These are phyloP conservation scores for Lentinula aciculospora DNA, from an alignment of 768 basidiomycete genomes.

Conservation along the genomic window DNA sequence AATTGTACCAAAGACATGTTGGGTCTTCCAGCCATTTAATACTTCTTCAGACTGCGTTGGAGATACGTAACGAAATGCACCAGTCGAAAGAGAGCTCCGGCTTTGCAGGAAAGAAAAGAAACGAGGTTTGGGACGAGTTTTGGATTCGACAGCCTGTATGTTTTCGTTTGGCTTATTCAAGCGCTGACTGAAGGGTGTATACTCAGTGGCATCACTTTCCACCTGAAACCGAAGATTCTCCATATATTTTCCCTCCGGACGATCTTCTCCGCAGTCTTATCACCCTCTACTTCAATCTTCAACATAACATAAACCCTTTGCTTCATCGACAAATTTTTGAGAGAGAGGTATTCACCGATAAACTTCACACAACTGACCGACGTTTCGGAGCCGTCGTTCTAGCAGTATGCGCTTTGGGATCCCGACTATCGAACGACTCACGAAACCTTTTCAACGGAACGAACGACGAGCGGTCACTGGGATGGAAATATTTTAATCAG, in stretches of 20 bases:
- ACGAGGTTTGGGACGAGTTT: neutral
- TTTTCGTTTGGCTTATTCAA: neutral
- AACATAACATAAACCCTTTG: slow-evolving; percentile 36
- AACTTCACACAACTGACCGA: neutral
- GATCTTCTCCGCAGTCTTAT: slow-evolving; percentile 36
- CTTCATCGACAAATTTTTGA: slow-evolving; percentile 49
- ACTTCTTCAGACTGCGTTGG: neutral
- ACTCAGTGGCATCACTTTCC: neutral
- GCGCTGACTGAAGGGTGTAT: neutral
- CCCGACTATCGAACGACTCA: slow-evolving; percentile 38
- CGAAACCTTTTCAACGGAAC: slow-evolving; percentile 22
- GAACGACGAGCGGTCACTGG: slow-evolving; percentile 9
- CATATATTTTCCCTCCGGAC: slow-evolving; percentile 21
- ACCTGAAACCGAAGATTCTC: neutral
- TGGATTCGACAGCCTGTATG: neutral
- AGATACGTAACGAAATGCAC: neutral
- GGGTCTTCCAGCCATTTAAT: neutral
- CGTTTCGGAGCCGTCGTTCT: slow-evolving; percentile 39
- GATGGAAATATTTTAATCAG: slow-evolving; percentile 33
- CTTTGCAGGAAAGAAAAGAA: neutral
- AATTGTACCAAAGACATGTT: neutral
- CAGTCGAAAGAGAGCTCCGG: neutral
- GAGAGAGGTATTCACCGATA: slow-evolving; percentile 18
- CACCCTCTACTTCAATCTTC: slow-evolving; percentile 39
- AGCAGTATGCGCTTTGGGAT: slow-evolving; percentile 45